A percentile compares a stretch with the other conserved stretches of the same genome.
phyloP scores from a whole-genome alignment of 164 flowering plant genomes.

The Stephania yunnanensis region DNA sequence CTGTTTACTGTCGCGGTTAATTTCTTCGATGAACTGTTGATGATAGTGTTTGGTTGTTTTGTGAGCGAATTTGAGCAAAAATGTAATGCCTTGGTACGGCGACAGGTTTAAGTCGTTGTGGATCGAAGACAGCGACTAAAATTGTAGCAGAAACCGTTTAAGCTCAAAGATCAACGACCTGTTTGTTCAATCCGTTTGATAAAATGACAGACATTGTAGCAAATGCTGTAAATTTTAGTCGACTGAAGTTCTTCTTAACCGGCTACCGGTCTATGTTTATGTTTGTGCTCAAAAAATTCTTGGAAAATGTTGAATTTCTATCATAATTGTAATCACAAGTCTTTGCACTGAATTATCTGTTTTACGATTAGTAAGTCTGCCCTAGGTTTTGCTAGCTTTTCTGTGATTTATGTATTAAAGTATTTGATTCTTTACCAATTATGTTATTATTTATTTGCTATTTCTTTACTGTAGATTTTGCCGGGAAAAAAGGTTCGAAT shows the following conservation, averaged over 20 bases:
- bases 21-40: not conserved
- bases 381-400: too few relatives aligned
- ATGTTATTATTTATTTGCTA: not conserved
- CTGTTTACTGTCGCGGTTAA: not conserved
- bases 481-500: conserved; percentile 19
- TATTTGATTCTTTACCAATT: too few relatives aligned
- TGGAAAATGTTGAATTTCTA: not conserved
- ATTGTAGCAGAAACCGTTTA: not conserved
- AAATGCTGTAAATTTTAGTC: too few relatives aligned
- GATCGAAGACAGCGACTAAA: not conserved
- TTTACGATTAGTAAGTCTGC: too few relatives aligned
- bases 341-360: not conserved
- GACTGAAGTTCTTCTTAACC: too few relatives aligned
- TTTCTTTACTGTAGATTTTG: conserved; percentile 13
- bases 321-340: not conserved
- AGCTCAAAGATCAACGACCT: not conserved
- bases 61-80: not conserved
- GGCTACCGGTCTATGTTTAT: not conserved
- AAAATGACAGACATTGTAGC: too few relatives aligned
- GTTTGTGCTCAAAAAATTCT: not conserved
- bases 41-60: not conserved
- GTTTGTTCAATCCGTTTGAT: too few relatives aligned
- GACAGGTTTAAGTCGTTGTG: not conserved
- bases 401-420: not conserved
- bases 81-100: not conserved